These are phyloP conservation scores for Gossypium schwendimanii DNA, from an alignment of 441 rosid species.

Conservation along the genomic window DNA sequence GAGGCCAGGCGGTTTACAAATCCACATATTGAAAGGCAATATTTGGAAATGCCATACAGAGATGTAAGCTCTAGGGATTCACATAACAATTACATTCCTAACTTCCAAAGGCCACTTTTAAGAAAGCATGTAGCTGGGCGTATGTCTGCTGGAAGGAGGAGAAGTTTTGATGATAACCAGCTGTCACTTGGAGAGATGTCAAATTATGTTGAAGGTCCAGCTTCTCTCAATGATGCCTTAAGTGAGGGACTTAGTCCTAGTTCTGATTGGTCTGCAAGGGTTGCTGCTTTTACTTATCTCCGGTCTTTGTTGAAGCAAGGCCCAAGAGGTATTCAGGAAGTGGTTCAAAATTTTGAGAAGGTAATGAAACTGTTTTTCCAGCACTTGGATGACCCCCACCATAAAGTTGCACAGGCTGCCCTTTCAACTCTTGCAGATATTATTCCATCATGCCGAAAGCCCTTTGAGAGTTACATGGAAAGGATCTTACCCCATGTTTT, in stretches of 20 bases:
- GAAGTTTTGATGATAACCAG: conserved; percentile 96
- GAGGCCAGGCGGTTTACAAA: conserved; percentile 58
- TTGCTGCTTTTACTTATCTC: conserved; percentile 85
- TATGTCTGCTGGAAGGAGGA: conserved; percentile 80
- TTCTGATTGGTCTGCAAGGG: conserved; percentile 97
- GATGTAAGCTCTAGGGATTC: conserved; percentile 67
- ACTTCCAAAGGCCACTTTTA: conserved; percentile 93
- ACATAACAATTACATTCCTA: conserved; percentile 68
- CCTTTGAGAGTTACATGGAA: conserved; percentile 96
- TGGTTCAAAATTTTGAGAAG: conserved; percentile 86
- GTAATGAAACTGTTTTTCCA: conserved; percentile 97
- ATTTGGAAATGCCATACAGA: conserved; percentile 49
- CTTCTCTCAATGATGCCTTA: conserved; percentile 79
- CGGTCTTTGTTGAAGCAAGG: conserved; percentile 85
- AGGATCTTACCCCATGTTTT: conserved; percentile 95
- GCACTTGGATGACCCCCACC: conserved; percentile 99
- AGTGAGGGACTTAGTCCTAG: conserved; percentile 80
- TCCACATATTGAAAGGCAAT: conserved; percentile 62
- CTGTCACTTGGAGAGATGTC: conserved; percentile 73
- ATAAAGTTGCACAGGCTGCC: conserved; percentile 99
- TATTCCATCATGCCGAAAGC: conserved; percentile 85
- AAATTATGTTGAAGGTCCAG: conserved; percentile 75
- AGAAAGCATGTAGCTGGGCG: conserved; percentile 78
- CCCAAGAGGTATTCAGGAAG: conserved; percentile 89
- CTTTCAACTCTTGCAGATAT: conserved; percentile 89